These are phyloP conservation scores for Magnolia changhungtana DNA, from an alignment of 164 flowering plant species.

Conservation along the genomic window DNA sequence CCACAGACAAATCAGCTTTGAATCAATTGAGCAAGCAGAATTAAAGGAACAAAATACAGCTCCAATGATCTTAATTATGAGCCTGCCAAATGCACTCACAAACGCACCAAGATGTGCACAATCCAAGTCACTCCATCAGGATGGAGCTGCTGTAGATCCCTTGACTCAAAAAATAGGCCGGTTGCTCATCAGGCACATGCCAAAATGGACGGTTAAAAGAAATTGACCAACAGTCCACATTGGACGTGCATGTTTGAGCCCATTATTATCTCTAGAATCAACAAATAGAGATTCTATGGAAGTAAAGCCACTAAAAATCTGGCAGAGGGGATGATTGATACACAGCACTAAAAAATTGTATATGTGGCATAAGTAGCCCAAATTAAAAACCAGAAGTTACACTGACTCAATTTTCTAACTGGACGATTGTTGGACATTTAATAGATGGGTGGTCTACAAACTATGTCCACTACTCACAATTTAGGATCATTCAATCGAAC, in stretches of 20 bases:
- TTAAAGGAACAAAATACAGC: neutral
- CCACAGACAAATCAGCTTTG: neutral
- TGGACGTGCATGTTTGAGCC: neutral
- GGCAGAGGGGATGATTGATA: neutral
- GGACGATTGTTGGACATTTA: neutral
- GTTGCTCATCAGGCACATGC: neutral
- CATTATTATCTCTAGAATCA: neutral
- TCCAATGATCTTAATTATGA: neutral
- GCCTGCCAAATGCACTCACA: too few relatives aligned
- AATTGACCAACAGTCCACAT: neutral
- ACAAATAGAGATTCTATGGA: neutral
- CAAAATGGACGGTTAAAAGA: neutral
- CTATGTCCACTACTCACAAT: too few relatives aligned
- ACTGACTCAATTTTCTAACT: neutral
- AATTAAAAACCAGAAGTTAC: neutral
- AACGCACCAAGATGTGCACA: neutral
- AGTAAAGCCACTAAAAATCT: neutral
- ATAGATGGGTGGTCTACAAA: too few relatives aligned
- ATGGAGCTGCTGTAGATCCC: neutral
- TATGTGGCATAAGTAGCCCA: neutral
- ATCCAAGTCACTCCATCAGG: neutral
- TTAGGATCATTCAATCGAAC: too few relatives aligned
- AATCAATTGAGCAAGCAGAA: neutral
- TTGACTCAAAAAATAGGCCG: neutral
- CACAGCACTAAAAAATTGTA: neutral